Evolutionary conservation across 202 grass and related monocot species (phyloP), one percentile per base, ranked within the genome.

Genomic region (Miscanthus sacchariflorus): DNA sequence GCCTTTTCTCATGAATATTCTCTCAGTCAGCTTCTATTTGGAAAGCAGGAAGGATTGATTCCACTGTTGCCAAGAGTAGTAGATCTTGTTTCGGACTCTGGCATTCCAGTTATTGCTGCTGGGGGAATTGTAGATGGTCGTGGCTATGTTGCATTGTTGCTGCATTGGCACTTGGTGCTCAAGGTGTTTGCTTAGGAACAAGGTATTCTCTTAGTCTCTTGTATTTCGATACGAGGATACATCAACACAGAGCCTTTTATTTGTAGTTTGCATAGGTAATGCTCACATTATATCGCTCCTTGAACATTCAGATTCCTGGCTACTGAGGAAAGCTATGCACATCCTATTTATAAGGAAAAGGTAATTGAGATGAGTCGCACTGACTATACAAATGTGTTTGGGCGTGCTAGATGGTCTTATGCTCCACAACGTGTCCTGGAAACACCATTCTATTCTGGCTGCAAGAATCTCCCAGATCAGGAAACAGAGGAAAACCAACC

Each of bases 141-240:
- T 89, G 94, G 94, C 63, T 99, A 96, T 88, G 91, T 83, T n/a
- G n/a, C n/a, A n/a, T n/a, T n/a, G n/a, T n/a, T 77, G 94, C 94
- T 0, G 89, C 96, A 82, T 72, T 96, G 30, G 77, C 88, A 76
- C 89, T 99, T 68, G 94, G 96, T 83, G 96, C 94, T 70, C 78
- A 92, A 56, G 94, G 89, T 80, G 82, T 95, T 77, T 99, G 94
- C 77, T 92, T 99, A 77, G 92, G 96, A 82, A 96, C 96, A 12
- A 96, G 94, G 96, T 95, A 86, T 81, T 74, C 1, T 67, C 27
- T 78, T 13, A 79, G 30, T 87, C 70, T 40, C 23, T 70, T 35
- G 40, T 77, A 9, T 6, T 36, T 40, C 39, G 6, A 45, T 45
- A 12, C 5, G 24, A 69, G 25, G 19, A 43, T 73, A 65, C 82